Base-by-base conservation (phyloP, 2,329 filamentous ascomycete genomes). In the Cytospora piceae region DNA sequence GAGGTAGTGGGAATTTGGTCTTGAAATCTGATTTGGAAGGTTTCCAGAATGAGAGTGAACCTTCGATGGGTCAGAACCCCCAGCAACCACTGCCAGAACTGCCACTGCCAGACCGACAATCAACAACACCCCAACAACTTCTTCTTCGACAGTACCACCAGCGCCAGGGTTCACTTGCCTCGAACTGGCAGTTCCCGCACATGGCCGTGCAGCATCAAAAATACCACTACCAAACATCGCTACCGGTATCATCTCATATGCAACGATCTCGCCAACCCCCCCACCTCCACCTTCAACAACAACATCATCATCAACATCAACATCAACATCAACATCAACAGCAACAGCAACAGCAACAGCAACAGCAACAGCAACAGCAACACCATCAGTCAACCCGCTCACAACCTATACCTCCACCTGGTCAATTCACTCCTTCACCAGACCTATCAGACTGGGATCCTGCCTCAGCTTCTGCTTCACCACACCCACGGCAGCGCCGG, bases 401-500 rank as follows among this genome's bases (percentile, higher is more conserved):
- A 4, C 55, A 63, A 32, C 53, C 58, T 15, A 29, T 57, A 37
- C 34, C 59, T 42, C 53, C 51, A 37, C 37, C 59, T 42, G 58
- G 42, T 24, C 55, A 29, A 55, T 64, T 60, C 57, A 55, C 63
- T n/a, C 53, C 27, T 22, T 55, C 55, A 39, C n/a, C 49, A 49
- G 51, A 46, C 39, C 53, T 20, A 20, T 54, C 63, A 63, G 29
- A 63, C 51, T 63, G 56, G 58, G 51, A 51, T 49, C 39, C 63
- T 56, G 34, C 34, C 12, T 37, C 34, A 37, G 34, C 12, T 15
- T 37, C 63, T 56, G 31, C 57, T 53, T 62, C 59, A 56, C 59
- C 58, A 66, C 66, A 58, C 49, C 55, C 55, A 66, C 66, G 66
- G 66, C 66, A 58, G 58, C 63, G 63, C 63, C 66, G 66, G 66